Conservation (phyloP, 371 early-diverging fungal genomes). For the Smittium mucronatum region DNA sequence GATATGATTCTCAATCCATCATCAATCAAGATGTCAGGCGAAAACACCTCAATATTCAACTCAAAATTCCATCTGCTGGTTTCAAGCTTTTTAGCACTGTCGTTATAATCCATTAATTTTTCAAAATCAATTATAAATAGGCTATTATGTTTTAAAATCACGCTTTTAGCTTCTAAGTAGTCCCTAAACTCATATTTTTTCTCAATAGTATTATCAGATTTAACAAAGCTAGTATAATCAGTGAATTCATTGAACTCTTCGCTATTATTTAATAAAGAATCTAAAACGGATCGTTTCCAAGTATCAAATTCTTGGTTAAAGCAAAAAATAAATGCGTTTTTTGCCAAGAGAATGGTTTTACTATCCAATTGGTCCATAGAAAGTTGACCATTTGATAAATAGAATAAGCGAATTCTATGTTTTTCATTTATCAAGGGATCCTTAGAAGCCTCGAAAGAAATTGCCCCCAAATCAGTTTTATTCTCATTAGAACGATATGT, state of each 20-base stretch:
- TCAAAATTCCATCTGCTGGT: background rate
- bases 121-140: background rate
- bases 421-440: too few relatives aligned
- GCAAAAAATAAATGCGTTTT: background rate
- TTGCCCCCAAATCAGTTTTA: background rate
- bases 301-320: background rate
- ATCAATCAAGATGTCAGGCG: background rate
- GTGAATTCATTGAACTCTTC: background rate
- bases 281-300: background rate
- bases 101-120: background rate
- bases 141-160: background rate
- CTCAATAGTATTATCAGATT: background rate
- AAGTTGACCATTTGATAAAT: background rate
- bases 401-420: too few relatives aligned
- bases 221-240: background rate
- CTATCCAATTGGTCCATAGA: background rate
- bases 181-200: background rate
- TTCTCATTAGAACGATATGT: background rate
- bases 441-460: too few relatives aligned
- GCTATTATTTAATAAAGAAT: background rate
- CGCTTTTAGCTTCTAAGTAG: background rate
- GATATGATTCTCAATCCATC: background rate
- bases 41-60: background rate
- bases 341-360: background rate
- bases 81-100: background rate